Evolutionary conservation across 2,329 filamentous ascomycete species (phyloP).

Genomic region (Stagonosporopsis rhizophila): DNA sequence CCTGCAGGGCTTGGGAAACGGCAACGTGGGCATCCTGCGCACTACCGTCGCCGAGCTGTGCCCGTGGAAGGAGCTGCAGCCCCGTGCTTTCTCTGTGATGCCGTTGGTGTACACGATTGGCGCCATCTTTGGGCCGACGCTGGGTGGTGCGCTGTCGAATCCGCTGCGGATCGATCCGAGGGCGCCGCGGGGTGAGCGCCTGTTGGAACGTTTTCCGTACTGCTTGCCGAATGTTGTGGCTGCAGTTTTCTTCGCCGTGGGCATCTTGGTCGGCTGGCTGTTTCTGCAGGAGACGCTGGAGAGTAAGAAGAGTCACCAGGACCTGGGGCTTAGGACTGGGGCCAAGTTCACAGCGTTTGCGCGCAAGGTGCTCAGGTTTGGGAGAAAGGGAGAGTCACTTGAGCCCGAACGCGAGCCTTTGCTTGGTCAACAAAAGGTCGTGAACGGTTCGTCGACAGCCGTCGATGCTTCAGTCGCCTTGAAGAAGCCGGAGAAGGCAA

Average conservation of each 20-base stretch:
- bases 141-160: constrained; percentile 86
- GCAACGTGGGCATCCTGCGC: constrained; percentile 83
- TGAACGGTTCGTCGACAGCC: constrained; percentile 25
- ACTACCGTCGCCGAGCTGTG: constrained; percentile 95
- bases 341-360: constrained; percentile 61
- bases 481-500: constrained; percentile 37
- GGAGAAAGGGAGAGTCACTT: constrained; percentile 13
- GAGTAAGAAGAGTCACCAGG: constrained; percentile 69
- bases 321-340: constrained; percentile 80
- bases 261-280: constrained; percentile 74
- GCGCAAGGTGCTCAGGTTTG: constrained; percentile 29
- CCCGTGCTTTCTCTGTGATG: constrained; percentile 91
- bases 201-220: constrained; percentile 82
- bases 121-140: constrained; percentile 81
- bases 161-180: constrained; percentile 77
- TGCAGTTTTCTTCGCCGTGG: constrained; percentile 77
- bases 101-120: constrained; percentile 89
- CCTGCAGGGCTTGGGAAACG: constrained; percentile 83
- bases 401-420: constrained; percentile 41
- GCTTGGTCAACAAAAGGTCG: constrained; percentile 31
- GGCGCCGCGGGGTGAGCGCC: constrained; percentile 67
- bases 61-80: constrained; percentile 82
- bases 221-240: constrained; percentile 82
- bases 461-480: constrained; percentile 2
- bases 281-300: constrained; percentile 89